A percentile compares a stretch with the other conserved stretches of the same genome.
These are phyloP conservation scores for Acorus calamus DNA, from an alignment of 106 monocot species.

Conservation along the genomic window DNA sequence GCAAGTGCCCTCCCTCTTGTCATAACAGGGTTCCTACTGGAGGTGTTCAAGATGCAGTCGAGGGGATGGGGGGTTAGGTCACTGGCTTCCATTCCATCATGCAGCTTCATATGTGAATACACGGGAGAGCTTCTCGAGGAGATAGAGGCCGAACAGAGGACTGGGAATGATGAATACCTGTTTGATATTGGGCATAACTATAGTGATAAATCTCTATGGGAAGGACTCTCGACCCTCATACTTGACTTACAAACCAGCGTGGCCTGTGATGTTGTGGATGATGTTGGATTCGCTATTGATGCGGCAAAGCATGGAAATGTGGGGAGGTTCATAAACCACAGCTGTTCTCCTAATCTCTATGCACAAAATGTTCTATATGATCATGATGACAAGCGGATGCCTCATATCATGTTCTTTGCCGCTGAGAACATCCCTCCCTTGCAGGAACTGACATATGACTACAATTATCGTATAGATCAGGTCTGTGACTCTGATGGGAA, in stretches of 20 bases:
- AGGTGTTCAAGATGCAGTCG: too few relatives aligned
- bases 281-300: slow-evolving; percentile 61
- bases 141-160: too few relatives aligned
- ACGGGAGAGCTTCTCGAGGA: too few relatives aligned
- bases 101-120: too few relatives aligned
- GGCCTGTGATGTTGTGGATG: background rate
- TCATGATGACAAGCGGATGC: slow-evolving; percentile 76
- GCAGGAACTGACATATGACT: slow-evolving; percentile 81
- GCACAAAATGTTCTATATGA: slow-evolving; percentile 91
- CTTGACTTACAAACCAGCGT: slow-evolving; percentile 11
- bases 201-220: too few relatives aligned
- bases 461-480: slow-evolving; percentile 59
- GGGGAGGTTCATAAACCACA: slow-evolving; percentile 90
- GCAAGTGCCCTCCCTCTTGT: too few relatives aligned
- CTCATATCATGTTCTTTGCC: slow-evolving; percentile 90
- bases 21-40: too few relatives aligned
- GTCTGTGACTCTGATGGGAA: slow-evolving; percentile 64
- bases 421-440: slow-evolving; percentile 82
- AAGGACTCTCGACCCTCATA: background rate
- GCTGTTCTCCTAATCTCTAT: slow-evolving; percentile 87
- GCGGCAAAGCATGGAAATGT: slow-evolving; percentile 70
- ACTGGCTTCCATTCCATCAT: too few relatives aligned
- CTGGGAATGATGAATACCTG: too few relatives aligned
- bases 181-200: too few relatives aligned
- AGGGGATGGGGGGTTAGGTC: too few relatives aligned